Evolutionary conservation across 179 eudicot species (phyloP).

Genomic region (Beta corolliflora): DNA sequence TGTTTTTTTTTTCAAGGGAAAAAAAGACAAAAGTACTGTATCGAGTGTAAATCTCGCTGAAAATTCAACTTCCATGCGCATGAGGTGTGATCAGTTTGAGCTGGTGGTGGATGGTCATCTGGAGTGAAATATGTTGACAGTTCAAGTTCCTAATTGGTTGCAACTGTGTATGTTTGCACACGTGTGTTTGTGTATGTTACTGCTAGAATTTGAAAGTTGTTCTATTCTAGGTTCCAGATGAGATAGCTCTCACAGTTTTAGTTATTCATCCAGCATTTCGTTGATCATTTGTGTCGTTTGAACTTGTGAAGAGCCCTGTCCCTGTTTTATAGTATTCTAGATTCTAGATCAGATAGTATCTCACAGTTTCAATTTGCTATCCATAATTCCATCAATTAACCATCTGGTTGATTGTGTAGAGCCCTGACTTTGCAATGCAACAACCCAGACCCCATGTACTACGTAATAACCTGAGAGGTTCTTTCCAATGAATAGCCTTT

Average conservation of each 20-base stretch:
- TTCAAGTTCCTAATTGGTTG: not conserved
- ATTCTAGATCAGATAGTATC: too few species aligned
- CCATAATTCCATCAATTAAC: too few species aligned
- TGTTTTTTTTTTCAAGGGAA: not conserved
- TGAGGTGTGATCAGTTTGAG: not conserved
- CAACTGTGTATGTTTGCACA: too few species aligned
- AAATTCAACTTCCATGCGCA: not conserved
- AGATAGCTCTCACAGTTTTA: not conserved
- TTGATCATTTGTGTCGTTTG: not conserved
- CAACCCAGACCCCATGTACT: too few species aligned
- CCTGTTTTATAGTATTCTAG: not conserved
- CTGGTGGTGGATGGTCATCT: not conserved
- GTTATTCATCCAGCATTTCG: not conserved
- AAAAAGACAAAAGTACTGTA: not conserved
- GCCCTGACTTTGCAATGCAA: too few species aligned
- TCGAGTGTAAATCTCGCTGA: not conserved
- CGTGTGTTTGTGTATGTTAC: too few species aligned
- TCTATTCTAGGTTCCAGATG: not conserved
- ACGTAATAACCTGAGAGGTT: not conserved
- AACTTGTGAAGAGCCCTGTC: not conserved
- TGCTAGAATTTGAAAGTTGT: not conserved
- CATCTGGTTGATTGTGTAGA: too few species aligned
- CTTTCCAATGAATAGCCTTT: not conserved
- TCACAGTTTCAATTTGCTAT: too few species aligned
- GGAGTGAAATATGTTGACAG: constrained; percentile 1